A percentile compares a stretch with the other conserved stretches of the same genome.
These are phyloP conservation scores for Lachnum nothofagi DNA, from an alignment of 2,329 filamentous ascomycete species.

Conservation along the genomic window DNA sequence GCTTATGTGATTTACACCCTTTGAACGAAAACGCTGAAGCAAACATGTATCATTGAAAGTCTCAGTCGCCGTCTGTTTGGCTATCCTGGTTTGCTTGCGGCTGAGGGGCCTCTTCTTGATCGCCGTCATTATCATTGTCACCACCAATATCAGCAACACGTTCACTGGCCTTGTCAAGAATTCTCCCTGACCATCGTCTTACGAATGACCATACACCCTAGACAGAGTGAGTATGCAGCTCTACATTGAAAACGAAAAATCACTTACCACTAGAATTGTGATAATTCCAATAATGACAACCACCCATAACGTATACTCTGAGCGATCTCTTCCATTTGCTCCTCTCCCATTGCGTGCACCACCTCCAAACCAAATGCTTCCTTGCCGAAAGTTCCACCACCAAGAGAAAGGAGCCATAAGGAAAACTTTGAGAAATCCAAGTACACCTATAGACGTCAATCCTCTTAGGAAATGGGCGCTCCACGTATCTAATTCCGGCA, in stretches of 20 bases:
- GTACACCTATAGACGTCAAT: conserved; percentile 77
- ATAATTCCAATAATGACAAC: conserved; percentile 74
- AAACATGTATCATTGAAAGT: background rate
- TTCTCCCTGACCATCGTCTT: conserved; percentile 63
- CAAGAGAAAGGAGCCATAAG: conserved; percentile 70
- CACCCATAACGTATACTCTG: conserved; percentile 73
- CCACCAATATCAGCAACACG: conserved; percentile 75
- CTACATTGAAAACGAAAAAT: background rate
- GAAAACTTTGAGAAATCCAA: conserved; percentile 79
- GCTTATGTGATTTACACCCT: too few relatives aligned
- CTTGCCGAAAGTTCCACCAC: conserved; percentile 67
- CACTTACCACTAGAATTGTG: conserved; percentile 70
- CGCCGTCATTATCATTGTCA: conserved; percentile 50
- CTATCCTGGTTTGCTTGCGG: background rate
- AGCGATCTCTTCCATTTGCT: conserved; percentile 65
- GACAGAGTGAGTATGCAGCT: conserved; percentile 13
- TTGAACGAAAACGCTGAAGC: too few relatives aligned
- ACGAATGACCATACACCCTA: conserved; percentile 79
- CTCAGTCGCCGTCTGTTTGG: conserved; percentile 5
- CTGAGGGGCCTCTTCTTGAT: conserved; percentile 29
- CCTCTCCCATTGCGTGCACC: conserved; percentile 46
- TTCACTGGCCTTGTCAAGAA: conserved; percentile 74
- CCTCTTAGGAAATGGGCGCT: conserved; percentile 81
- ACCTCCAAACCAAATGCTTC: conserved; percentile 49
- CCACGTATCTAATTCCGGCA: conserved; percentile 58